A percentile compares a stretch with the other conserved stretches of the same genome.
Conservation (phyloP, 2,329 filamentous ascomycete genomes). For the Epichloe hybrida region DNA sequence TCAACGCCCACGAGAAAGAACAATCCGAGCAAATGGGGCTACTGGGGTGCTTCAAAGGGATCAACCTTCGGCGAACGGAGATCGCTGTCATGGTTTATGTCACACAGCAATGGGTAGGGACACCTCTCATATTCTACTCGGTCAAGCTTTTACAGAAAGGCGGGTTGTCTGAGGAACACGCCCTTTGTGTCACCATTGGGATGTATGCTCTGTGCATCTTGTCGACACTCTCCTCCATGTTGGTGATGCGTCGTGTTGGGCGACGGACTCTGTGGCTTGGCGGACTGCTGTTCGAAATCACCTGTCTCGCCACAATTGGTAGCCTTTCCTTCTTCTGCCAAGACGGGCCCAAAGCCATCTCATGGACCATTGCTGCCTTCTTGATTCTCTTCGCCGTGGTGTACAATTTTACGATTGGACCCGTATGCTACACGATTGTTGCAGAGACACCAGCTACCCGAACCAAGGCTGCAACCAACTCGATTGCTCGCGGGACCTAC, state of each 20-base stretch:
- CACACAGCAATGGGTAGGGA: constrained; percentile 38
- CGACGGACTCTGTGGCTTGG: constrained; percentile 29
- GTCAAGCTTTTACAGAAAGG: constrained; percentile 38
- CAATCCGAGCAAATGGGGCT: background rate
- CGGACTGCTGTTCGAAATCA: constrained; percentile 22
- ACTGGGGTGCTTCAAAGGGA: background rate
- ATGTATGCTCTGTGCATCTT: constrained; percentile 25
- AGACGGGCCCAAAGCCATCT: background rate
- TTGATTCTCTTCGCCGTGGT: constrained; percentile 25
- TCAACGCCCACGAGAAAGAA: background rate
- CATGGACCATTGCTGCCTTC: constrained; percentile 23
- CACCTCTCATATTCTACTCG: constrained; percentile 38
- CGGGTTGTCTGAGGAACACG: constrained; percentile 24
- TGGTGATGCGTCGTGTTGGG: constrained; percentile 24
- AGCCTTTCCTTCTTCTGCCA: background rate
- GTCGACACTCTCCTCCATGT: constrained; percentile 31
- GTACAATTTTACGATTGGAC: constrained; percentile 30
- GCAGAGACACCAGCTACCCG: constrained; percentile 22
- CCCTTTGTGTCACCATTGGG: constrained; percentile 33
- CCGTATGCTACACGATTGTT: constrained; percentile 25
- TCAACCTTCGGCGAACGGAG: constrained; percentile 20
- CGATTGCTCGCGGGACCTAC: constrained; percentile 9
- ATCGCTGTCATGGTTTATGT: constrained; percentile 35
- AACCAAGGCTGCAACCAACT: constrained; percentile 11
- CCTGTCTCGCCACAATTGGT: constrained; percentile 14